Conservation (phyloP, 108 stramenopile species). For the Fistulifera solaris region DNA sequence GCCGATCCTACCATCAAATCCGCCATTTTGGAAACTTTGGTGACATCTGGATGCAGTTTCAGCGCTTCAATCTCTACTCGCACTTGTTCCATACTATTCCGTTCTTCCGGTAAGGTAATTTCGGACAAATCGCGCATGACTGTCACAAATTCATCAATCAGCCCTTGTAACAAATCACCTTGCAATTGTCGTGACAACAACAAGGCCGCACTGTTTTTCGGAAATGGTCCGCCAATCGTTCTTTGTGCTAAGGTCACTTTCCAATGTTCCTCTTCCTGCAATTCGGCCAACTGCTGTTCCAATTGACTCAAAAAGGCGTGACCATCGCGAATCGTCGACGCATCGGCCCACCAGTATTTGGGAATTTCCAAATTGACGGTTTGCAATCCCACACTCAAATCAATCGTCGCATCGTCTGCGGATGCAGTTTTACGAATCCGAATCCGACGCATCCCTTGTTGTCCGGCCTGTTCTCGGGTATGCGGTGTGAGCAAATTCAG, state of each 20-base stretch:
- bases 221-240: slow-evolving; percentile 41
- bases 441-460: no score
- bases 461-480: no score
- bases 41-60: slow-evolving; percentile 10
- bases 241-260: slow-evolving; percentile 71
- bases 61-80: slow-evolving; percentile 35
- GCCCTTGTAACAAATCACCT: slow-evolving; percentile 35
- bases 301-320: slow-evolving; percentile 35
- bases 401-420: no score
- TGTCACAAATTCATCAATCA: slow-evolving; percentile 45
- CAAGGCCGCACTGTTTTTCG: slow-evolving; percentile 41
- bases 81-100: slow-evolving; percentile 33
- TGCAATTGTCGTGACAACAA: slow-evolving; percentile 40
- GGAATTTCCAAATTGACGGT: no score
- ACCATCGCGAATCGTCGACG: slow-evolving; percentile 13
- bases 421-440: no score
- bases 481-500: no score
- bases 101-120: slow-evolving; percentile 55
- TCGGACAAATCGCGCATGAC: slow-evolving; percentile 52
- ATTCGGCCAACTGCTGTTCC: slow-evolving; percentile 30
- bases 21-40: slow-evolving; percentile 36
- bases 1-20: slow-evolving; percentile 52
- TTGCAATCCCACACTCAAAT: no score
- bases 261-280: slow-evolving; percentile 37
- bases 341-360: no score